phyloP scores from a whole-genome alignment of 2,329 filamentous ascomycete species.

The Cercospora berteroae region DNA sequence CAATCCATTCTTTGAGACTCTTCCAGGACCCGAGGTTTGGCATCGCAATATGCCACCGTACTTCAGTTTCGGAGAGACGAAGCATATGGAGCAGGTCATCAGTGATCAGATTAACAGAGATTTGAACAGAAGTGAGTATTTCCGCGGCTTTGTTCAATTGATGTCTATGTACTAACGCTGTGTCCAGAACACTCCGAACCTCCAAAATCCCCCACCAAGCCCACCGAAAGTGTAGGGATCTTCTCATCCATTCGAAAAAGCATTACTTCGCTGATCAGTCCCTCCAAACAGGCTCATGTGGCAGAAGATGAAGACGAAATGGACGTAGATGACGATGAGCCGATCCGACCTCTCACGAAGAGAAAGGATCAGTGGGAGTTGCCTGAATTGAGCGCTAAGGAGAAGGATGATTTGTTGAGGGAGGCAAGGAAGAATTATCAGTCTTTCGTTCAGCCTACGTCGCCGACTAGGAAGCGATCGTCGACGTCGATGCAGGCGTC shows the following conservation, averaged over 20 bases:
- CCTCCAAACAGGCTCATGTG: neutral
- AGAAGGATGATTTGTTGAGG: neutral
- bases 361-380: slow-evolving; percentile 5
- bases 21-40: slow-evolving; percentile 34
- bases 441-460: neutral
- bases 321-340: neutral
- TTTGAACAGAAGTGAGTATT: slow-evolving; percentile 31
- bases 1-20: slow-evolving; percentile 33
- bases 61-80: slow-evolving; percentile 37
- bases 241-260: neutral
- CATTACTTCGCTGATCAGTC: neutral
- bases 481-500: neutral
- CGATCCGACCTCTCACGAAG: neutral
- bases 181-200: neutral
- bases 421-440: neutral
- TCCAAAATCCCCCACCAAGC: neutral
- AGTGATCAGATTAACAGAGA: slow-evolving; percentile 34
- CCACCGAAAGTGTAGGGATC: neutral
- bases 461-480: neutral
- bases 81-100: slow-evolving; percentile 29
- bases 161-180: neutral
- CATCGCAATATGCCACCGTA: slow-evolving; percentile 32
- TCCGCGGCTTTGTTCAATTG: too few relatives aligned
- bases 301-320: neutral
- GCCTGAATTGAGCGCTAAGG: neutral